phyloP scores from a whole-genome alignment of 2,329 filamentous ascomycete species.

The Samsoniella hepiali region DNA sequence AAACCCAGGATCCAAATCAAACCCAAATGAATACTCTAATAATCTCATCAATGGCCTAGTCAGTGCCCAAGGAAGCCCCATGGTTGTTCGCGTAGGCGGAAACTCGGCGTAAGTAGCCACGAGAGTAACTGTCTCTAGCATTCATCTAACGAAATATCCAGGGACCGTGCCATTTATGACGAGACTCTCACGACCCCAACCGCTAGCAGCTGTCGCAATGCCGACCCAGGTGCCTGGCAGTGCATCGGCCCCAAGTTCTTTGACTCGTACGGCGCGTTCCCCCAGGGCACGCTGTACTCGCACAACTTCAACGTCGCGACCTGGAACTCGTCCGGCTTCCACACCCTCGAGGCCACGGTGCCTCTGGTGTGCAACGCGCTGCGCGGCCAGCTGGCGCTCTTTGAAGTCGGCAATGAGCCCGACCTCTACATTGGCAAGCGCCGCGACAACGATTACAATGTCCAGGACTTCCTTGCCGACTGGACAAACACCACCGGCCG shows the following conservation, averaged over 20 bases:
- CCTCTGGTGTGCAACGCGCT: slow-evolving; percentile 26
- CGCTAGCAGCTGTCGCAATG: slow-evolving; percentile 22
- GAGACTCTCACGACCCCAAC: slow-evolving; percentile 22
- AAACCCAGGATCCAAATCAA: slow-evolving; percentile 18
- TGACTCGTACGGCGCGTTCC: slow-evolving; percentile 25
- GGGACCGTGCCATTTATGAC: slow-evolving; percentile 27
- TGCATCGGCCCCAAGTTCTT: slow-evolving; percentile 28
- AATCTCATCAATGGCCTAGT: slow-evolving; percentile 24
- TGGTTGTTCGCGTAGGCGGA: slow-evolving; percentile 24
- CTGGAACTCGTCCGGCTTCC: slow-evolving; percentile 25
- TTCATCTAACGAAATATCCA: background rate
- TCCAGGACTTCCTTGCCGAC: slow-evolving; percentile 21
- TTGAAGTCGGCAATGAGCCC: slow-evolving; percentile 27
- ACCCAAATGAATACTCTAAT: slow-evolving; percentile 22
- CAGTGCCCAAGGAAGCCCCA: slow-evolving; percentile 19
- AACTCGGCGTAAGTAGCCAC: slow-evolving; percentile 22
- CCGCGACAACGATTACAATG: slow-evolving; percentile 21
- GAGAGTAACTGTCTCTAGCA: background rate
- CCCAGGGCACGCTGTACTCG: slow-evolving; percentile 23
- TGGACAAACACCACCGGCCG: slow-evolving; percentile 23
- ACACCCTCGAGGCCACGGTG: slow-evolving; percentile 25
- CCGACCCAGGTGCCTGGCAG: slow-evolving; percentile 24
- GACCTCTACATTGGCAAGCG: slow-evolving; percentile 24
- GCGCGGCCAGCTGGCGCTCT: slow-evolving; percentile 23
- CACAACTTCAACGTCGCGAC: slow-evolving; percentile 26